A percentile compares a stretch with the other conserved stretches of the same genome.
Evolutionary conservation across 2,329 filamentous ascomycete genomes (phyloP).

Genomic region (Hypoxylon sp.): DNA sequence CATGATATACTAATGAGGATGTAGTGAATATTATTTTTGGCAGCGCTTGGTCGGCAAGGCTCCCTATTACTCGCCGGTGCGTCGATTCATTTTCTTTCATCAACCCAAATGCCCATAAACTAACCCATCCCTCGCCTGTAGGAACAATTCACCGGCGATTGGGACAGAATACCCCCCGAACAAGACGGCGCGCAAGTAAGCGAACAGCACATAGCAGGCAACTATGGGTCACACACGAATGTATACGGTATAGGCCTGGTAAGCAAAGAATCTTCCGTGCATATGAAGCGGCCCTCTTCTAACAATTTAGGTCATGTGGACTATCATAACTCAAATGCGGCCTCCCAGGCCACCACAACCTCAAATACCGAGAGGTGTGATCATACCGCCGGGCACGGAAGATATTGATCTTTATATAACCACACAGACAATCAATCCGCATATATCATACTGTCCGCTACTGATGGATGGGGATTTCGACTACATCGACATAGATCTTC

Average conservation of each 20-base stretch:
- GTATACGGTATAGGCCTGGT: conserved; percentile 37
- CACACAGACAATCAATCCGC: background rate
- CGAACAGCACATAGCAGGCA: conserved; percentile 17
- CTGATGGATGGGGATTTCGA: conserved; percentile 35
- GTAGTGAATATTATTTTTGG: conserved; percentile 41
- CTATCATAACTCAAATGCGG: conserved; percentile 44
- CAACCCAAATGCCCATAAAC: background rate
- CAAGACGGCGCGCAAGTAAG: conserved; percentile 6
- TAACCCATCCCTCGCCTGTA: conserved; percentile 9
- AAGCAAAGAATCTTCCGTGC: conserved; percentile 3
- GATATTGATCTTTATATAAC: background rate
- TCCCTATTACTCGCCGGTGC: conserved; percentile 40
- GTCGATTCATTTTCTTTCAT: background rate
- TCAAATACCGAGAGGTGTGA: conserved; percentile 35
- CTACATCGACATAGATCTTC: conserved; percentile 40
- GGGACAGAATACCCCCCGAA: conserved; percentile 3
- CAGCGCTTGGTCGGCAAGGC: conserved; percentile 26
- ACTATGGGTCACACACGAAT: conserved; percentile 32
- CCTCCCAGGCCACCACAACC: conserved; percentile 43
- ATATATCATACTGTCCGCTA: conserved; percentile 47
- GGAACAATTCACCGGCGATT: conserved; percentile 37
- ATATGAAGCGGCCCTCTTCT: background rate
- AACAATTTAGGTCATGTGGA: conserved; percentile 48
- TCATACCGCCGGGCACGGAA: background rate
- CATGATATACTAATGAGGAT: conserved; percentile 3